Base-by-base conservation (phyloP, 352 stramenopile genomes). In the Phytophthora ohioensis region DNA sequence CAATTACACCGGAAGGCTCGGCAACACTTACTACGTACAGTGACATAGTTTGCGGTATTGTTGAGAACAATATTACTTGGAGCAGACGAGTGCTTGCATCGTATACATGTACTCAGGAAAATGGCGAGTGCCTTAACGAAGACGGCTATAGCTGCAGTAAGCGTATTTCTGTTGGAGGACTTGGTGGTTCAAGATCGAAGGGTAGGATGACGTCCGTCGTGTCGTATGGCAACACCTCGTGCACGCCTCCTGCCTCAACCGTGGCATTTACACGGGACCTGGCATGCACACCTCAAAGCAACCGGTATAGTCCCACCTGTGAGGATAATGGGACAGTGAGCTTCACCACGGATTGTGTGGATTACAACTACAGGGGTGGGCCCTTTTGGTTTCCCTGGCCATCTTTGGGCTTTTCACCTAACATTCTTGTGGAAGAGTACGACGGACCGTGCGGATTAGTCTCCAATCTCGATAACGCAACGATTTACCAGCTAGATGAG, bases 1-100 rank as follows among this genome's bases (percentile, higher is more conserved):
- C 48, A 11, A 6, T 67, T 2, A 51, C 27, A 13, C 5, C 38
- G 5, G 21, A 67, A 11, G 32, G 48, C n/a, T 46, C 48, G 15
- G 48, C 59, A 45, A 67, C 59, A n/a, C 45, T 67, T 9, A 59
- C 48, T 30, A 67, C 47, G 0, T 67, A 54, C 48, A 59, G 12
- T 43, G 58, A 66, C n/a, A 7, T 41, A 5, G 38, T 35, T 8
- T 63, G 55, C 55, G 12, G 5, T 31, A 15, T 7, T 15, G 13
- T 53, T 12, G 27, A 63, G 5, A 32, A 53, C 42, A 21, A 15
- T 11, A 5, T 41, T 12, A 38, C 13, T 5, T 8, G 34, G 15
- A 45, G 6, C 55, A 63, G 15, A 13, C 55, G 31, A 63, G 15
- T 32, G 15, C 35, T 39, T 39, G 35, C 35, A 39, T 51, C 42